phyloP scores from a whole-genome alignment of 2,329 filamentous ascomycete species.

The Trichoderma endophyticum region DNA sequence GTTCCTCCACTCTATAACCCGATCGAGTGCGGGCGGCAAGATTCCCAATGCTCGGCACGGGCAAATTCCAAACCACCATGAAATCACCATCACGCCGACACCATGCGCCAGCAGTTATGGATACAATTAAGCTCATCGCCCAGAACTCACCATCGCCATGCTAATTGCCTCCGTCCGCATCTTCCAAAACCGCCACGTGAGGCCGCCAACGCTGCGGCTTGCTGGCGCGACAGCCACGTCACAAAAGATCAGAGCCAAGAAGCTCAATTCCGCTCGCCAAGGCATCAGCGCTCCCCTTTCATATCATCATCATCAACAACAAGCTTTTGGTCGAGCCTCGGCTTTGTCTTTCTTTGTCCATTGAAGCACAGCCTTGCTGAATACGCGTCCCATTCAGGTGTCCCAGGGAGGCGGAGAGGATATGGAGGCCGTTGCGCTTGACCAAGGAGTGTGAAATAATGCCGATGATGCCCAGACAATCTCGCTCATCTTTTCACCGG shows the following conservation, averaged over 20 bases:
- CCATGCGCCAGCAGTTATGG: not conserved
- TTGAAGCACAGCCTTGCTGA: not conserved
- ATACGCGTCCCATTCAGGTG: slow-evolving; percentile 1
- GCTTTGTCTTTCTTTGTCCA: not conserved
- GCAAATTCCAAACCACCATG: not conserved
- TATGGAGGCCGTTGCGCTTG: not conserved
- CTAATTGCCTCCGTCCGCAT: not conserved
- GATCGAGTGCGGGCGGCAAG: not conserved
- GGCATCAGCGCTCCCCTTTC: not conserved
- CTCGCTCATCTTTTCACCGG: not conserved
- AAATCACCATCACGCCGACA: not conserved
- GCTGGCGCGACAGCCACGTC: slow-evolving; percentile 2
- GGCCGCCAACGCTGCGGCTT: slow-evolving; percentile 2
- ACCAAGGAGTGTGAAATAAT: not conserved
- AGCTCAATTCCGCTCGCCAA: not conserved
- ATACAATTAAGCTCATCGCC: not conserved
- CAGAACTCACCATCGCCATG: not conserved
- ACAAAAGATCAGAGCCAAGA: not conserved
- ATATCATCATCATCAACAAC: not conserved
- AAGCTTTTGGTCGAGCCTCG: not conserved
- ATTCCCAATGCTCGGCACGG: not conserved
- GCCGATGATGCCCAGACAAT: not conserved
- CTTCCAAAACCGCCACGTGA: slow-evolving; percentile 11
- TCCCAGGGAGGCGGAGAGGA: not conserved
- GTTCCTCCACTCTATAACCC: not conserved